phyloP scores from a whole-genome alignment of 106 monocot species.

The Dendrobium officinale region DNA sequence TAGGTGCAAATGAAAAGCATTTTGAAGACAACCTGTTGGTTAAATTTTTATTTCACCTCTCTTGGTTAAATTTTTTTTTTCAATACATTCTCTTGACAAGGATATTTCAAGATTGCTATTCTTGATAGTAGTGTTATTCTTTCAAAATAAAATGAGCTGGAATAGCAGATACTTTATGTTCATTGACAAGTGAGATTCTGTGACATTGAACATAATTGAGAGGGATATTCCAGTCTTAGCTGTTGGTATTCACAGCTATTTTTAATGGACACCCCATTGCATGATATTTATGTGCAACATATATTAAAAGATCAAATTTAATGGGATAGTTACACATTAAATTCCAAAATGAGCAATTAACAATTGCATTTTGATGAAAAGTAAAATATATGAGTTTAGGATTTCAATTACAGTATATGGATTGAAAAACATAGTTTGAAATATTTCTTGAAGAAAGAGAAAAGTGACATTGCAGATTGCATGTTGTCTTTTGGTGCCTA shows the following conservation, averaged over 20 bases:
- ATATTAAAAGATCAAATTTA: background rate
- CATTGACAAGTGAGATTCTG: background rate
- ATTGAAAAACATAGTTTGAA: background rate
- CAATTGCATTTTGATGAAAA: background rate
- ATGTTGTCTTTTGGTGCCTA: background rate
- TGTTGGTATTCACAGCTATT: background rate
- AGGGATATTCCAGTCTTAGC: too few species aligned
- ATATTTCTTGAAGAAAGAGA: background rate
- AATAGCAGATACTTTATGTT: background rate
- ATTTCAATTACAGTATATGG: background rate
- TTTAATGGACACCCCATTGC: background rate
- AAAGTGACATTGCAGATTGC: background rate
- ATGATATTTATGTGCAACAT: background rate
- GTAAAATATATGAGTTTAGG: background rate
- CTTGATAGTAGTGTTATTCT: background rate
- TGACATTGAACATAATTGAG: too few species aligned
- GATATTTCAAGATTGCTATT: background rate
- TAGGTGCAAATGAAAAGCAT: background rate
- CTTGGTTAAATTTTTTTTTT: background rate
- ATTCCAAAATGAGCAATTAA: background rate
- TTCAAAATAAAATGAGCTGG: background rate
- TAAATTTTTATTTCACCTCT: background rate
- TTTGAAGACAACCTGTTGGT: background rate
- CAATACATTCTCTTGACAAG: background rate
- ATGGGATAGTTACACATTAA: background rate